Evolutionary conservation across 495 filamentous ascomycete genomes (phyloP).

Genomic region (Trichoderma orchidacearum): DNA sequence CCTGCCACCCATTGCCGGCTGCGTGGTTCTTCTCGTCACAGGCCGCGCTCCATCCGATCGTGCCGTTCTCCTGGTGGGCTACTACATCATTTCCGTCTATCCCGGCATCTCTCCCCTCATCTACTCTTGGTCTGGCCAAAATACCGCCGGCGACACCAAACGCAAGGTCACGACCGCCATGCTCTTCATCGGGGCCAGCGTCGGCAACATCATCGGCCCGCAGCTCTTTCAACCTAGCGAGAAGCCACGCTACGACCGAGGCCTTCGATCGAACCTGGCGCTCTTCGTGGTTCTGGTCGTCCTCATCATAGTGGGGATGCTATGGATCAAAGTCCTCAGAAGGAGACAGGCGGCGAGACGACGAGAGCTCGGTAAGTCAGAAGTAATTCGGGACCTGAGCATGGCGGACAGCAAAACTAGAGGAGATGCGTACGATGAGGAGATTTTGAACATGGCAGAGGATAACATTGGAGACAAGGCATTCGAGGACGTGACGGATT

Average conservation of each 20-base stretch:
- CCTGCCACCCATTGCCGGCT: conserved; percentile 44
- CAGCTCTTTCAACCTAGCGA: conserved; percentile 41
- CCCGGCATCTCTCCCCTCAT: conserved; percentile 48
- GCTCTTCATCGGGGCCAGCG: conserved; percentile 42
- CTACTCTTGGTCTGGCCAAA: conserved; percentile 48
- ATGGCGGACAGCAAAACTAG: conserved; percentile 1
- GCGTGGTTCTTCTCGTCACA: conserved; percentile 38
- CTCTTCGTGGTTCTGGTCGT: conserved; percentile 41
- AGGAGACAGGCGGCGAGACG: conserved; percentile 32
- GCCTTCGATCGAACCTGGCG: conserved; percentile 39
- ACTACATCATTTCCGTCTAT: conserved; percentile 51
- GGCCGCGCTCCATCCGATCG: conserved; percentile 27
- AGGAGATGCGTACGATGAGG: conserved; percentile 13
- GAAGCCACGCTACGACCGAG: conserved; percentile 37
- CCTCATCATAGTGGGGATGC: conserved; percentile 15
- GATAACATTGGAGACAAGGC: conserved; percentile 33
- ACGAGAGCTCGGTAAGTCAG: conserved; percentile 35
- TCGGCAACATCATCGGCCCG: conserved; percentile 41
- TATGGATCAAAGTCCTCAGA: conserved; percentile 36
- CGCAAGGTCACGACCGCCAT: conserved; percentile 45
- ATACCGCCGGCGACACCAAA: conserved; percentile 53
- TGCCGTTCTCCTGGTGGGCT: conserved; percentile 40
- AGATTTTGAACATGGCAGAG: conserved; percentile 5
- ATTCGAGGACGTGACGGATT: conserved; percentile 36
- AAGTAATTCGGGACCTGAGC: conserved; percentile 11